Percentiles rank a stretch among this genome's conserved stretches.
These are phyloP conservation scores for Hyphopichia burtonii DNA, from an alignment of 1,139 yeast species.

Conservation along the genomic window DNA sequence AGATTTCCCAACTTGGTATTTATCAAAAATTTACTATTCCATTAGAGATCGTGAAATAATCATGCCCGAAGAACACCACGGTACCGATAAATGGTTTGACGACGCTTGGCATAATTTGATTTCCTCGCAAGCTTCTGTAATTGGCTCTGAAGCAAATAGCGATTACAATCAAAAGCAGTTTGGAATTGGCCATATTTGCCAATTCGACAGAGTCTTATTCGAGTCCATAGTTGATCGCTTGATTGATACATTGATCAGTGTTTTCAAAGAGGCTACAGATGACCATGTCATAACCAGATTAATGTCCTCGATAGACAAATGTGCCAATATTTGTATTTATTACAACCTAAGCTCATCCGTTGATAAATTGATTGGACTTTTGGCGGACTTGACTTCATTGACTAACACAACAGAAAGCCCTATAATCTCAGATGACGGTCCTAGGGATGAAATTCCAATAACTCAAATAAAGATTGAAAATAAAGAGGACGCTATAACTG, in stretches of 20 bases:
- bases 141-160: background rate
- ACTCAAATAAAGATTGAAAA: slow-evolving; percentile 50
- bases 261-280: slow-evolving; percentile 85
- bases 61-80: slow-evolving; percentile 97
- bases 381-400: slow-evolving; percentile 64
- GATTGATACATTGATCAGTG: slow-evolving; percentile 66
- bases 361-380: slow-evolving; percentile 61
- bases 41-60: slow-evolving; percentile 87
- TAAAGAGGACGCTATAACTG: slow-evolving; percentile 59
- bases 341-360: slow-evolving; percentile 57
- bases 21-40: slow-evolving; percentile 75
- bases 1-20: slow-evolving; percentile 85
- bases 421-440: slow-evolving; percentile 29
- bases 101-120: slow-evolving; percentile 88
- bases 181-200: slow-evolving; percentile 25
- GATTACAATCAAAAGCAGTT: slow-evolving; percentile 16
- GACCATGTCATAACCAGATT: slow-evolving; percentile 86
- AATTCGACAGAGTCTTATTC: slow-evolving; percentile 72
- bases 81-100: slow-evolving; percentile 85
- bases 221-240: slow-evolving; percentile 59
- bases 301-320: slow-evolving; percentile 82
- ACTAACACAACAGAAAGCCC: slow-evolving; percentile 20
- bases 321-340: slow-evolving; percentile 71
- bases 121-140: slow-evolving; percentile 40
- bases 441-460: slow-evolving; percentile 47